A percentile compares a stretch with the other conserved stretches of the same genome.
These are phyloP conservation scores for Saccharomyces hybrid DNA, from an alignment of 1,139 yeast genomes.

Conservation along the genomic window DNA sequence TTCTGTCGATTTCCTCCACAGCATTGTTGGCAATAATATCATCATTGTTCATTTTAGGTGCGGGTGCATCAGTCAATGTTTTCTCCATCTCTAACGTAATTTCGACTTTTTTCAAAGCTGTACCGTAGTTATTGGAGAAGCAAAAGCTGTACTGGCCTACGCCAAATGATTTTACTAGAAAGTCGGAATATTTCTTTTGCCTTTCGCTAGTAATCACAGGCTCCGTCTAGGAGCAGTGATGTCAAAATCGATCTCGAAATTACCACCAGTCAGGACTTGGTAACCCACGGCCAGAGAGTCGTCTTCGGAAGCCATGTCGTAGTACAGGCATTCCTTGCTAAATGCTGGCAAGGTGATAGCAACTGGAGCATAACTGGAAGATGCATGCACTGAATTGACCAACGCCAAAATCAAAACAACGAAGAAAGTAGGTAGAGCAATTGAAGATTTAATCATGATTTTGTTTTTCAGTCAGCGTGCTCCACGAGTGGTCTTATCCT, in stretches of 20 bases:
- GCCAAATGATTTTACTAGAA: slow-evolving; percentile 44
- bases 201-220: slow-evolving; percentile 46
- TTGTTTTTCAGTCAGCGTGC: background rate
- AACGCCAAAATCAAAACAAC: slow-evolving; percentile 4
- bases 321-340: slow-evolving; percentile 37
- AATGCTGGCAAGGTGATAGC: slow-evolving; percentile 35
- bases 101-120: slow-evolving; percentile 59
- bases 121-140: slow-evolving; percentile 57
- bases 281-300: slow-evolving; percentile 38
- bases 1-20: slow-evolving; percentile 50
- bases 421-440: background rate
- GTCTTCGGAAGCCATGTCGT: slow-evolving; percentile 30
- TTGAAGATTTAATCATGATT: background rate
- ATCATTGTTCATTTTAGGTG: slow-evolving; percentile 42
- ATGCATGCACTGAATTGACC: slow-evolving; percentile 11
- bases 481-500: background rate
- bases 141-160: slow-evolving; percentile 61
- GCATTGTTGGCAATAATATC: slow-evolving; percentile 50
- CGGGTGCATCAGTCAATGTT: slow-evolving; percentile 41
- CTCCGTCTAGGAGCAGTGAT: slow-evolving; percentile 55
- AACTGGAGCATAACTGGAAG: slow-evolving; percentile 30
- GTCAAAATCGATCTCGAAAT: slow-evolving; percentile 58
- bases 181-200: slow-evolving; percentile 53
- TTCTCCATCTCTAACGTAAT: slow-evolving; percentile 51
- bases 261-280: slow-evolving; percentile 57